Evolutionary conservation across 1,139 yeast genomes (phyloP).

Genomic region (Pichia sp.): DNA sequence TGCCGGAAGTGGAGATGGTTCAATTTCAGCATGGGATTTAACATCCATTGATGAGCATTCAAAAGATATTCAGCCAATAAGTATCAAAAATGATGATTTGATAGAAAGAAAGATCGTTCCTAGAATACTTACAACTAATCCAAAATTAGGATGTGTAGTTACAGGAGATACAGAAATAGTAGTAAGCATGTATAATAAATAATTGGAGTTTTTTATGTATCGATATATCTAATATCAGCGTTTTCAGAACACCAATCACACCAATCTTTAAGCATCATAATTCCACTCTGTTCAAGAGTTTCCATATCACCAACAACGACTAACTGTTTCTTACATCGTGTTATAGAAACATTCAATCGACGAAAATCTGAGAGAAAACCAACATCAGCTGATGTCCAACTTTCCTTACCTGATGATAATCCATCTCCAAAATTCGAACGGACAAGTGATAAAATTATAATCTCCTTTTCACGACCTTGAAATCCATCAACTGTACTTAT

Average conservation of each 20-base stretch:
- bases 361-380: constrained; percentile 73
- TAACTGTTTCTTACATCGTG: constrained; percentile 81
- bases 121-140: constrained; percentile 67
- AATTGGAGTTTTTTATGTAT: constrained; percentile 19
- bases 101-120: constrained; percentile 38
- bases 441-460: constrained; percentile 81
- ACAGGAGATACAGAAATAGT: constrained; percentile 62
- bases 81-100: constrained; percentile 3
- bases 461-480: constrained; percentile 93
- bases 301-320: constrained; percentile 86
- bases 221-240: constrained; percentile 57
- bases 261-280: constrained; percentile 60
- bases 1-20: constrained; percentile 56
- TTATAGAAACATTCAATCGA: constrained; percentile 83
- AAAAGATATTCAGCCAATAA: background rate
- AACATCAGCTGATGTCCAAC: constrained; percentile 39
- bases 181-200: constrained; percentile 30
- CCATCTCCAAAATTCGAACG: constrained; percentile 50
- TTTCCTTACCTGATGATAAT: constrained; percentile 26
- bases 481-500: constrained; percentile 86
- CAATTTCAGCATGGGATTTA: constrained; percentile 60
- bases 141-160: constrained; percentile 68
- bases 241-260: constrained; percentile 61
- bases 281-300: constrained; percentile 37
- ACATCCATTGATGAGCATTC: background rate